phyloP scores from a whole-genome alignment of 2,329 filamentous ascomycete genomes.

The Pseudogymnoascus sp. region DNA sequence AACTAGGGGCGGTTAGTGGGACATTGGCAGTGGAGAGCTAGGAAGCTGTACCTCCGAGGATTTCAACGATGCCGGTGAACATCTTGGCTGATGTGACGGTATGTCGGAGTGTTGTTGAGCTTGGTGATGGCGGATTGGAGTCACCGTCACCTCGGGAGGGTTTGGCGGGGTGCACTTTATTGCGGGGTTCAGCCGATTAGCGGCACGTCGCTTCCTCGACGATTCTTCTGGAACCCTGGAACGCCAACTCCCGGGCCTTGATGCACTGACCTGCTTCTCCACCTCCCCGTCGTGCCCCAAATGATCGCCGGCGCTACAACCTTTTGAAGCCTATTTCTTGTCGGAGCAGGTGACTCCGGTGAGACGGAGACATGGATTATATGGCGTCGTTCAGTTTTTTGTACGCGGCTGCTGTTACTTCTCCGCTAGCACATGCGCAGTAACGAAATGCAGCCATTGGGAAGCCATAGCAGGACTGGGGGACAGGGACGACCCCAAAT shows the following conservation, averaged over 20 bases:
- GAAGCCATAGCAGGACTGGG: background rate
- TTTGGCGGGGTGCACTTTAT: constrained; percentile 8
- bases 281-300: background rate
- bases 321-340: background rate
- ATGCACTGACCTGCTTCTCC: constrained; percentile 3
- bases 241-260: background rate
- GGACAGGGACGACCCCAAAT: background rate
- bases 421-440: background rate
- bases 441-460: constrained; percentile 5
- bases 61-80: constrained; percentile 95
- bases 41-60: constrained; percentile 69
- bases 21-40: constrained; percentile 26
- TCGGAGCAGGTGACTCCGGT: background rate
- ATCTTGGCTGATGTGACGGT: constrained; percentile 39
- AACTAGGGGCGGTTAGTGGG: constrained; percentile 43
- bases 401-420: background rate
- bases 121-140: constrained; percentile 3
- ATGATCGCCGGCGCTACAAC: constrained; percentile 2
- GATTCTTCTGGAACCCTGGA: constrained; percentile 8
- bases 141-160: background rate
- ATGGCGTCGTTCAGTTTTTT: background rate
- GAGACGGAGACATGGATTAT: constrained; percentile 1
- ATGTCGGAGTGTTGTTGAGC: background rate
- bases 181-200: constrained; percentile 6
- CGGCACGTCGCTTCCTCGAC: constrained; percentile 3